Conservation (phyloP, 495 filamentous ascomycete genomes). For the Penicilliopsis zonata region DNA sequence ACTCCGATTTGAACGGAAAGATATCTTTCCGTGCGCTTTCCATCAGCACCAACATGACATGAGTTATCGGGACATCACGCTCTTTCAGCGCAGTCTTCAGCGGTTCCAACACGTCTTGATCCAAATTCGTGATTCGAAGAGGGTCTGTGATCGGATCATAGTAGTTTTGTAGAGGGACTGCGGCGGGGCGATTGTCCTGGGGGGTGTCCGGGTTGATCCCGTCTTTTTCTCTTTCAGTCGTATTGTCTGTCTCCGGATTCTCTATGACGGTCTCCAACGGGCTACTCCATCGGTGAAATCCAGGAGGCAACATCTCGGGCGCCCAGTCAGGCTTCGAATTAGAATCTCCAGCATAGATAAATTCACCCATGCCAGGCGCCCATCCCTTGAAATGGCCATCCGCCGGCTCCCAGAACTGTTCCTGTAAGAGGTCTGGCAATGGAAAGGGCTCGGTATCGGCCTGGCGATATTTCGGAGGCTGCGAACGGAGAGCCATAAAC, state of each 20-base stretch:
- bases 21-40: slow-evolving; percentile 31
- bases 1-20: slow-evolving; percentile 25
- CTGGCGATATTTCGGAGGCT: not conserved
- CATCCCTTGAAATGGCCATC: slow-evolving; percentile 13
- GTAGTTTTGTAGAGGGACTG: slow-evolving; percentile 2
- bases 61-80: slow-evolving; percentile 13
- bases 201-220: not conserved
- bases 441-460: slow-evolving; percentile 7
- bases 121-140: slow-evolving; percentile 25
- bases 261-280: not conserved
- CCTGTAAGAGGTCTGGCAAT: slow-evolving; percentile 5
- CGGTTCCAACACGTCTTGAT: slow-evolving; percentile 17
- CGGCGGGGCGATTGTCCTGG: not conserved
- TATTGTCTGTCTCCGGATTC: not conserved
- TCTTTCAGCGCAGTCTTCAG: slow-evolving; percentile 14
- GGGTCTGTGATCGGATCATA: slow-evolving; percentile 25
- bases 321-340: slow-evolving; percentile 8
- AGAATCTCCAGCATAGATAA: not conserved
- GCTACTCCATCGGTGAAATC: slow-evolving; percentile 11
- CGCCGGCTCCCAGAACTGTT: slow-evolving; percentile 11
- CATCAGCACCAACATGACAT: slow-evolving; percentile 27
- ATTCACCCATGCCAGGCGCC: slow-evolving; percentile 4
- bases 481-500: slow-evolving; percentile 5
- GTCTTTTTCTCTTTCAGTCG: not conserved
- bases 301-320: slow-evolving; percentile 6